Evolutionary conservation across 805 yeast genomes (phyloP).

Genomic region (Metschnikowia anglica): DNA sequence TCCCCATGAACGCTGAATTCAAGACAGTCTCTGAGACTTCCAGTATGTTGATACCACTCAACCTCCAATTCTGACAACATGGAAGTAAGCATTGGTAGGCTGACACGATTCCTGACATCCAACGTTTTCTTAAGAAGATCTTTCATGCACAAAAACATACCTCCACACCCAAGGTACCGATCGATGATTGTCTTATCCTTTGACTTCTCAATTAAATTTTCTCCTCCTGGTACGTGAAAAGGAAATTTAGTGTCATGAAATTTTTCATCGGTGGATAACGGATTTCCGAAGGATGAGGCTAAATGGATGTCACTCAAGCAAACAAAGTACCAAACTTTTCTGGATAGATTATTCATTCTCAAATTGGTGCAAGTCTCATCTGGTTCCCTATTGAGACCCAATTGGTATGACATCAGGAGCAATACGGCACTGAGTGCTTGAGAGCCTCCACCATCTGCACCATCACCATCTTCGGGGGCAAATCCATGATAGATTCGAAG

Average conservation of each 20-base stretch:
- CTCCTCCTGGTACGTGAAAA: conserved; percentile 18
- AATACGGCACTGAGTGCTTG: conserved; percentile 27
- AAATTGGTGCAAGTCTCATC: conserved; percentile 26
- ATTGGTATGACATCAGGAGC: conserved; percentile 63
- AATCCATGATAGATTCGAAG: conserved; percentile 32
- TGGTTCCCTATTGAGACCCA: conserved; percentile 72
- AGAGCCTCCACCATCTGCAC: conserved; percentile 41
- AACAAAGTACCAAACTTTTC: conserved; percentile 28
- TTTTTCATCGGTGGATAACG: conserved; percentile 10
- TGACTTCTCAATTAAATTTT: conserved; percentile 15
- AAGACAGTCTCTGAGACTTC: conserved; percentile 14
- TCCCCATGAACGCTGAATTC: conserved; percentile 4
- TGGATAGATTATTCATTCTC: conserved; percentile 21
- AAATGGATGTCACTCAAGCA: conserved; percentile 14
- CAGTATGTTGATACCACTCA: conserved; percentile 14
- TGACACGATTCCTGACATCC: conserved; percentile 10
- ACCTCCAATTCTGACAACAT: conserved; percentile 13
- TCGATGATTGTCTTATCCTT: conserved; percentile 14
- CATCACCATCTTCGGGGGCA: conserved; percentile 45
- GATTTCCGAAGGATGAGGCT: conserved; percentile 19
- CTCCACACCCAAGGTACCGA: conserved; percentile 11
- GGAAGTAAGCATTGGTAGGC: conserved; percentile 14
- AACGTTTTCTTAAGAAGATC: conserved; percentile 12
- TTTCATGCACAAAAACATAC: conserved; percentile 6
- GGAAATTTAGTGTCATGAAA: conserved; percentile 19